Base-by-base conservation (phyloP, 164 flowering plant genomes). In the Annona squamosa region DNA sequence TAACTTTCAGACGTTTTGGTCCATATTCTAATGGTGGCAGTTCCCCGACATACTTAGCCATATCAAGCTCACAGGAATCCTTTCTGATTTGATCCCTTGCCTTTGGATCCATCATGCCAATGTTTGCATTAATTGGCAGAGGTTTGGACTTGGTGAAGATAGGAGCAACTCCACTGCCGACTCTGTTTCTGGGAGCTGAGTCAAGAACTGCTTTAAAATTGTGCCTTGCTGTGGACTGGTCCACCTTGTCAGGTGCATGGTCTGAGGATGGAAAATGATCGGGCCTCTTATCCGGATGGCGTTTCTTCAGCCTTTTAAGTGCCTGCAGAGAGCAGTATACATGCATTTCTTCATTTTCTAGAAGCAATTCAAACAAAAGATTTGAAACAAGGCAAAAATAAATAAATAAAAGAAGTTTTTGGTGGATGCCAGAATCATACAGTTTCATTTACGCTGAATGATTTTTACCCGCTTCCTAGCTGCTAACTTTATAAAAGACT, bases 1-100 rank as follows among this genome's bases (percentile, higher is more conserved):
- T 87, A 65, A 91, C 84, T 83, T 90, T 93, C 37, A 90, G 79
- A 13, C 85, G 92, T 81, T 89, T 93, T 4, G 86, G 87, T 74
- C 84, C 92, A 44, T 75, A 79, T 72, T 88, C 90, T 19, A 81
- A 2, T 1, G 82, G 78, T 9, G 79, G 74, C 42, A 81, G 74
- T 75, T 86, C 87, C 80, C 84, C 80, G 57, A 16, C 61, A 7
- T 71, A 69, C 70, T 77, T 82, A 65, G 78, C 80, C 26, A 52
- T 43, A 7, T 80, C 82, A 57, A 71, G 68, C 56, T 79, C 84
- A 44, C 73, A 71, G 48, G 71, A 73, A 43, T 83, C 79, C 63
- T 73, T 75, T 74, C 82, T 81, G 48, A 65, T 73, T 65, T 77
- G 80, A 71, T 84, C 89, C 64, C 77, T 77, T 12, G 77, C 81